Evolutionary conservation across 768 basidiomycete species (phyloP).

Genomic region (Mycena alexandri): DNA sequence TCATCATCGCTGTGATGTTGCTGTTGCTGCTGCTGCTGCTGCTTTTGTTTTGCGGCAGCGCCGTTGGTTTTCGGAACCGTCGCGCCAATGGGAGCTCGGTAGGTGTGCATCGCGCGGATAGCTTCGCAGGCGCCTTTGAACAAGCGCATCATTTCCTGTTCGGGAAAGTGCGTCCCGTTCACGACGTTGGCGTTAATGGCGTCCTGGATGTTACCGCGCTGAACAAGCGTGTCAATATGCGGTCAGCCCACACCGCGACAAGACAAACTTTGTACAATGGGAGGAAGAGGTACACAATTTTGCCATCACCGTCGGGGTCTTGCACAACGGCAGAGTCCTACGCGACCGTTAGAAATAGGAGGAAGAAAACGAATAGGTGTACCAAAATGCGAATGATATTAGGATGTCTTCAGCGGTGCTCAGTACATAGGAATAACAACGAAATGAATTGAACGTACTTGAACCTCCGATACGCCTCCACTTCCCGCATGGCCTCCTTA

Average conservation of each 20-base stretch:
- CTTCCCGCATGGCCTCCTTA: conserved; percentile 89
- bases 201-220: conserved; percentile 97
- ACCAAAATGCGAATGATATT: conserved; percentile 97
- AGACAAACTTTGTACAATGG: conserved; percentile 87
- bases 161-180: conserved; percentile 86
- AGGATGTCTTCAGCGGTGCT: conserved; percentile 72
- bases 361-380: conserved; percentile 18
- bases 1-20: conserved; percentile 57
- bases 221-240: conserved; percentile 25
- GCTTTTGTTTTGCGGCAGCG: conserved; percentile 20
- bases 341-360: conserved; percentile 33
- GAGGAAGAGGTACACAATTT: conserved; percentile 96
- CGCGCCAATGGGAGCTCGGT: conserved; percentile 67
- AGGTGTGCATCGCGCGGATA: conserved; percentile 94
- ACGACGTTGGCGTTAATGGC: conserved; percentile 89
- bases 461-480: conserved; percentile 95
- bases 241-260: not conserved
- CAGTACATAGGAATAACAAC: not conserved
- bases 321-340: conserved; percentile 96
- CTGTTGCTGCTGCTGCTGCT: conserved; percentile 20
- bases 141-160: conserved; percentile 87
- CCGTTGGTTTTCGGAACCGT: conserved; percentile 43
- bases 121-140: conserved; percentile 97
- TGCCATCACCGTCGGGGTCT: conserved; percentile 92
- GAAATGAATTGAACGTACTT: conserved; percentile 64